phyloP scores from a whole-genome alignment of 2,329 filamentous ascomycete species.

The Diaporthe australafricana region DNA sequence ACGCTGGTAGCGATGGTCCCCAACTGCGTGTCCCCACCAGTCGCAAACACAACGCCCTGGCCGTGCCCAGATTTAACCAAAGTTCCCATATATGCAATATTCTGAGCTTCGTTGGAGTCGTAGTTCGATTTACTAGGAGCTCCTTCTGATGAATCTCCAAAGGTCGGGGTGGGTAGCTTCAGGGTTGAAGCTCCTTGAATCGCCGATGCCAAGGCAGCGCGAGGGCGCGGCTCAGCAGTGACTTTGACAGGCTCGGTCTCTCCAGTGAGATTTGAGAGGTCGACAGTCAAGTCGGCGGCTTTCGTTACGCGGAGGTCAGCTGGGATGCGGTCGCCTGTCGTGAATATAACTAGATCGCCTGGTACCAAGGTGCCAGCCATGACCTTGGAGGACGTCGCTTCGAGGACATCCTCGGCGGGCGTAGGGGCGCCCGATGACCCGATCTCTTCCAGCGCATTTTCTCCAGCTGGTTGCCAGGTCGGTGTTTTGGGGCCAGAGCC shows the following conservation, averaged over 20 bases:
- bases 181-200: conserved; percentile 41
- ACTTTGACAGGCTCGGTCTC: conserved; percentile 95
- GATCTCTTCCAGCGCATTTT: conserved; percentile 46
- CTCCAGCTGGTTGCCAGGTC: conserved; percentile 59
- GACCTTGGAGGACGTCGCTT: conserved; percentile 83
- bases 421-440: conserved; percentile 66
- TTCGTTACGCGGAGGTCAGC: conserved; percentile 95
- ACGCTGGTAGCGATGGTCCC: conserved; percentile 95
- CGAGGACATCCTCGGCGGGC: conserved; percentile 72
- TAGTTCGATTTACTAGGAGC: conserved; percentile 58
- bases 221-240: conserved; percentile 68
- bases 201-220: conserved; percentile 44
- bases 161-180: conserved; percentile 51
- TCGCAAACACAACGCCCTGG: conserved; percentile 96
- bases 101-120: conserved; percentile 79
- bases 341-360: conserved; percentile 92
- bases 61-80: conserved; percentile 94
- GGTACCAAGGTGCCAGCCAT: conserved; percentile 89
- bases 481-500: conserved; percentile 50
- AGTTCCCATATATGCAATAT: conserved; percentile 98
- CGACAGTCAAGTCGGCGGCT: conserved; percentile 89
- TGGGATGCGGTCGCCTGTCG: conserved; percentile 95
- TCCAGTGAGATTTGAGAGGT: conserved; percentile 95
- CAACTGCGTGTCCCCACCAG: conserved; percentile 93
- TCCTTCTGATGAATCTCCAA: conserved; percentile 52